Percentiles rank a stretch among this genome's conserved stretches.
phyloP scores from a whole-genome alignment of 208 protist genomes.

The Tetramitus jugosus region DNA sequence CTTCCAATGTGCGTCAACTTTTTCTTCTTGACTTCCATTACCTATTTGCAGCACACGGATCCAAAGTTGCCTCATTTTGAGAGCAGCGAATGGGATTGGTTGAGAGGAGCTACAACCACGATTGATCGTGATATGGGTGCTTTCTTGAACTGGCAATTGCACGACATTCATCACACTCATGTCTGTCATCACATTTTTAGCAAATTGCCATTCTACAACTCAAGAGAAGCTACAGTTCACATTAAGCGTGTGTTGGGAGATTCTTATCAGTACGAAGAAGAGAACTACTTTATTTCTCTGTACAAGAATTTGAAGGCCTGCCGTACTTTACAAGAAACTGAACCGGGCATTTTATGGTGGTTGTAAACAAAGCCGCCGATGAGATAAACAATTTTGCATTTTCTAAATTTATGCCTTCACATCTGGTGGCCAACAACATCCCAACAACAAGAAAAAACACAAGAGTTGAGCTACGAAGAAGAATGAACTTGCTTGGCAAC shows the following conservation, averaged over 20 bases:
- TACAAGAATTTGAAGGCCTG: not conserved
- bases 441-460: too few species aligned
- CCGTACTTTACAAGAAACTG: not conserved
- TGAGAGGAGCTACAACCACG: not conserved
- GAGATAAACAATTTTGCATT: too few species aligned
- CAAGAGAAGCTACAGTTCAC: not conserved
- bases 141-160: not conserved
- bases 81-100: not conserved
- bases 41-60: constrained; percentile 6
- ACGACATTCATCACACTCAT: constrained; percentile 2
- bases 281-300: not conserved
- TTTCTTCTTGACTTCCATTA: not conserved
- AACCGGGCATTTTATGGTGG: not conserved
- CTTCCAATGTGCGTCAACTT: not conserved
- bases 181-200: constrained; percentile 12
- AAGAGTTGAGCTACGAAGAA: too few species aligned
- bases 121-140: not conserved
- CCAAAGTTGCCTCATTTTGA: not conserved
- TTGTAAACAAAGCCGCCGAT: too few species aligned
- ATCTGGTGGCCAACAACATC: too few species aligned
- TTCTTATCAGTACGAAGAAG: not conserved
- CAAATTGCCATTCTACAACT: constrained; percentile 9
- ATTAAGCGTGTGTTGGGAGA: not conserved
- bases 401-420: too few species aligned
- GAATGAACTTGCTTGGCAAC: too few species aligned